A percentile compares a stretch with the other conserved stretches of the same genome.
phyloP scores from a whole-genome alignment of 306 rosid species.

The Cicer arietinum region DNA sequence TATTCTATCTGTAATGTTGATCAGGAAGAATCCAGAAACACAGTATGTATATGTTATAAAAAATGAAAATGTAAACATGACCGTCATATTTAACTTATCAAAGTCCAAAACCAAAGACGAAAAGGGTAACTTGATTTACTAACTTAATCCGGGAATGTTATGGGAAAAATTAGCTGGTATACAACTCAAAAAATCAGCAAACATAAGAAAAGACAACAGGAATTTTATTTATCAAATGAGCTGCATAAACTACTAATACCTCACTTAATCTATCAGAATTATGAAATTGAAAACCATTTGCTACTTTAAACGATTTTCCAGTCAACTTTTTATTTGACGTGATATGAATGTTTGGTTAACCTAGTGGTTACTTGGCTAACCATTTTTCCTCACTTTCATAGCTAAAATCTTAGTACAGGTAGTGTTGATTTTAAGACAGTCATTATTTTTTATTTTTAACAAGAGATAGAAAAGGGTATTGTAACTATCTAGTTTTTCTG shows the following conservation, averaged over 20 bases:
- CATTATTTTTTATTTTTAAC: background rate
- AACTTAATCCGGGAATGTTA: constrained; percentile 7
- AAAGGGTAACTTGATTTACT: constrained; percentile 18
- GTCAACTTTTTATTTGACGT: background rate
- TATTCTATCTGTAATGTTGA: constrained; percentile 21
- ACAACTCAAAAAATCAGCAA: constrained; percentile 2
- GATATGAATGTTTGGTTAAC: background rate
- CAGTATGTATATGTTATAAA: background rate
- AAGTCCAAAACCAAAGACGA: background rate
- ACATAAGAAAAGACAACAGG: constrained; percentile 4
- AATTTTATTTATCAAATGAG: constrained; percentile 8
- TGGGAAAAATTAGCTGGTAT: background rate
- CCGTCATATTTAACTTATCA: constrained; percentile 6
- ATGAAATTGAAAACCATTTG: background rate
- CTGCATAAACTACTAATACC: constrained; percentile 18
- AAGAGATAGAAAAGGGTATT: background rate
- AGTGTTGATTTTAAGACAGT: constrained; percentile 16
- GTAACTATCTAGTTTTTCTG: background rate
- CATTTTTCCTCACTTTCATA: constrained; percentile 13
- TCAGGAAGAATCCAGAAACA: constrained; percentile 16
- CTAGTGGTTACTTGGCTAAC: background rate
- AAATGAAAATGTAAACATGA: background rate
- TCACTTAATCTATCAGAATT: constrained; percentile 2
- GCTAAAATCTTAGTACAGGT: constrained; percentile 13
- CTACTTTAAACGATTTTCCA: background rate